Conservation (phyloP, 2,329 filamentous ascomycete species). For the Pezicula rhizophila region DNA sequence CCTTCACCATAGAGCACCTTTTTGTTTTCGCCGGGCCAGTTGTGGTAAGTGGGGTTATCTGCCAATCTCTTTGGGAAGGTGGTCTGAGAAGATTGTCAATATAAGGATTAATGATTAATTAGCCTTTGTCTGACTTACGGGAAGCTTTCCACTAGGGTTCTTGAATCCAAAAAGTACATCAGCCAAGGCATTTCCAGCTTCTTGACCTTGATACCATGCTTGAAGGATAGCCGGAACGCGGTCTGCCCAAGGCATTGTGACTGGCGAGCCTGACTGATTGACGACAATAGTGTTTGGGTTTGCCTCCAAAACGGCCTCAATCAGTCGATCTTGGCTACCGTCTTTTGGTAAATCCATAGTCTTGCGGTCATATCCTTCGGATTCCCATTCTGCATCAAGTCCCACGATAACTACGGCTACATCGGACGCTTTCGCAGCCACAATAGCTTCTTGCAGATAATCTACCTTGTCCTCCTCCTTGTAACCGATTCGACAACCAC, state of each 20-base stretch:
- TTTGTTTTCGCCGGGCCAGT: conserved; percentile 66
- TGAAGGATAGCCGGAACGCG: conserved; percentile 62
- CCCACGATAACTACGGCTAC: conserved; percentile 65
- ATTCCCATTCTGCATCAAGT: conserved; percentile 70
- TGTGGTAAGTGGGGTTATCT: conserved; percentile 65
- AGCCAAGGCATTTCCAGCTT: conserved; percentile 62
- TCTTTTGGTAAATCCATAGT: conserved; percentile 53
- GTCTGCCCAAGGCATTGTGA: conserved; percentile 65
- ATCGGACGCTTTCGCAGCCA: conserved; percentile 55
- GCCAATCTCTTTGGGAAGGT: conserved; percentile 60
- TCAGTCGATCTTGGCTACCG: conserved; percentile 55
- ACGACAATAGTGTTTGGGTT: conserved; percentile 64
- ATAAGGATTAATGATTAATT: not conserved
- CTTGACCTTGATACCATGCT: conserved; percentile 65
- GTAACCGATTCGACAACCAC: conserved; percentile 66
- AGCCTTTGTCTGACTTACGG: conserved; percentile 25
- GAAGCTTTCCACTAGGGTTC: conserved; percentile 64
- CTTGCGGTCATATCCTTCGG: conserved; percentile 63
- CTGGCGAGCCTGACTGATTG: conserved; percentile 62
- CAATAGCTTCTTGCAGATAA: conserved; percentile 59
- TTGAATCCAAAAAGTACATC: conserved; percentile 59
- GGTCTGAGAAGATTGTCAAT: conserved; percentile 31
- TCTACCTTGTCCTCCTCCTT: conserved; percentile 56
- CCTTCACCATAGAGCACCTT: conserved; percentile 67
- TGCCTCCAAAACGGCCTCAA: conserved; percentile 54